A percentile compares a stretch with the other conserved stretches of the same genome.
phyloP scores from a whole-genome alignment of 768 basidiomycete genomes.

The Lactarius pseudohatsudake region DNA sequence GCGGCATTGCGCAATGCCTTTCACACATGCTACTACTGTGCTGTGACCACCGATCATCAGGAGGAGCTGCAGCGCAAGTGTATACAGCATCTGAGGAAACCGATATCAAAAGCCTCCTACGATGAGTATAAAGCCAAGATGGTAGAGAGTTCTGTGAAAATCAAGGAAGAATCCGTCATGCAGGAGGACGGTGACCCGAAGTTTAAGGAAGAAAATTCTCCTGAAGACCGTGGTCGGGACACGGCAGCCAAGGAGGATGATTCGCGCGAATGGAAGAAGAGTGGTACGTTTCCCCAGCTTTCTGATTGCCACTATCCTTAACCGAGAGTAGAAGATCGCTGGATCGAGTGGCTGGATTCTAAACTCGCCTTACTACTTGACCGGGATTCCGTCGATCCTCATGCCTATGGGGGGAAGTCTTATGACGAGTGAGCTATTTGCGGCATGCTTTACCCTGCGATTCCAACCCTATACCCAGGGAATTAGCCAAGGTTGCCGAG shows the following conservation, averaged over 20 bases:
- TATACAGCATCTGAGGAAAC: constrained; percentile 85
- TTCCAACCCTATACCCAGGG: constrained; percentile 48
- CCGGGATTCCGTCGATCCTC: constrained; percentile 76
- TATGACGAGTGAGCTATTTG: constrained; percentile 74
- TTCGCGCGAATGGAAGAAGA: constrained; percentile 56
- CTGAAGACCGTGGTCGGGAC: constrained; percentile 36
- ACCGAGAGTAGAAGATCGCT: constrained; percentile 66
- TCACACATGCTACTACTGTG: constrained; percentile 98
- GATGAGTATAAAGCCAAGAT: constrained; percentile 63
- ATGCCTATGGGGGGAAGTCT: constrained; percentile 85
- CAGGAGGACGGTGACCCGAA: constrained; percentile 36
- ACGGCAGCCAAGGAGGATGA: constrained; percentile 38
- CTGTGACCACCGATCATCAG: constrained; percentile 85
- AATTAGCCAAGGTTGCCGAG: constrained; percentile 75
- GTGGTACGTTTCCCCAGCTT: constrained; percentile 49
- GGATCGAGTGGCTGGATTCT: constrained; percentile 85
- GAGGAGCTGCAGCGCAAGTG: constrained; percentile 97
- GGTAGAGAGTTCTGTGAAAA: constrained; percentile 39
- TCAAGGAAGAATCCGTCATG: constrained; percentile 50
- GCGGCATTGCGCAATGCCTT: constrained; percentile 91
- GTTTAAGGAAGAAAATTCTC: constrained; percentile 33
- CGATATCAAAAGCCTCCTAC: constrained; percentile 57
- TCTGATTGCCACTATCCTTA: constrained; percentile 21
- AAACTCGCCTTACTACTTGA: constrained; percentile 83
- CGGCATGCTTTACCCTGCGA: background rate